Conservation (phyloP, 2,329 filamentous ascomycete genomes). For the Cladosporium velox region DNA sequence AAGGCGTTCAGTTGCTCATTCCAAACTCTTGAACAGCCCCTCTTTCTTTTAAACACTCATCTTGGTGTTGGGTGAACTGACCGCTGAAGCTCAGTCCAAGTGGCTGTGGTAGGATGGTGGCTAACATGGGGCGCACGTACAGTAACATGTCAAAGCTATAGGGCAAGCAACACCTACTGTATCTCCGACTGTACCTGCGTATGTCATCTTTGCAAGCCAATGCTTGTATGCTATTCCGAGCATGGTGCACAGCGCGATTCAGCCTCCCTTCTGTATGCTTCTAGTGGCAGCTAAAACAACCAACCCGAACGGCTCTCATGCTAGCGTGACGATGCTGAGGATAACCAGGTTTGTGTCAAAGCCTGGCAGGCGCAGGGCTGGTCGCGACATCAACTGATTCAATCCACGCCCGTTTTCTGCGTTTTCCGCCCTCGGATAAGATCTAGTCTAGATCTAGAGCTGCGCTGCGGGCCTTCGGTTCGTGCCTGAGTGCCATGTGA, state of each 20-base stretch:
- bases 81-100: background rate
- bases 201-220: background rate
- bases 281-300: slow-evolving; percentile 4
- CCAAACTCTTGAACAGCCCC: background rate
- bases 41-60: background rate
- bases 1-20: background rate
- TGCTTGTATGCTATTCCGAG: background rate
- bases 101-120: background rate
- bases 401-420: background rate
- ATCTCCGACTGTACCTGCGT: slow-evolving; percentile 1
- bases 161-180: background rate
- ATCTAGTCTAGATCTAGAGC: background rate
- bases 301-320: background rate
- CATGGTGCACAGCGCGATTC: background rate
- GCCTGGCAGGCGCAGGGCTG: background rate
- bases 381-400: slow-evolving; percentile 11
- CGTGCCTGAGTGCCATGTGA: slow-evolving; percentile 6
- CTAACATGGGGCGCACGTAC: background rate
- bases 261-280: background rate
- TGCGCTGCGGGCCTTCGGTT: slow-evolving; percentile 3
- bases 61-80: background rate
- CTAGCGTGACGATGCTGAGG: background rate
- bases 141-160: background rate
- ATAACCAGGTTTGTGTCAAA: slow-evolving; percentile 2
- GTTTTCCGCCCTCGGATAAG: background rate